phyloP scores from a whole-genome alignment of 495 filamentous ascomycete species.

The Viridothelium virens region DNA sequence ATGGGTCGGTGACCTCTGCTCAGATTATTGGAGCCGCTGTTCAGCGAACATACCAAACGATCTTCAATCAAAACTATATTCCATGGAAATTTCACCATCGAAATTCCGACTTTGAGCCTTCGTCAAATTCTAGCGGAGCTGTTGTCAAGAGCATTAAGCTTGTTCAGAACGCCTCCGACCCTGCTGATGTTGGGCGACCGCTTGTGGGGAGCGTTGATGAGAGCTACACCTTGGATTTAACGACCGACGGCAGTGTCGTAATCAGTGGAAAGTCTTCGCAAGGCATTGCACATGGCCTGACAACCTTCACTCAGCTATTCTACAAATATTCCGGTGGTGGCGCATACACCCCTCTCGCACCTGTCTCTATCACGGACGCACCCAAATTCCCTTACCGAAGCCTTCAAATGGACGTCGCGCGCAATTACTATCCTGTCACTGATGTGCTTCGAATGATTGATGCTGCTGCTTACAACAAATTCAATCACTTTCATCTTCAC shows the following conservation, averaged over 20 bases:
- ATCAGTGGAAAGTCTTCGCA: constrained; percentile 56
- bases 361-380: constrained; percentile 55
- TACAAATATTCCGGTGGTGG: constrained; percentile 51
- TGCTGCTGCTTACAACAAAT: constrained; percentile 63
- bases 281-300: constrained; percentile 58
- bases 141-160: constrained; percentile 52
- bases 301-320: constrained; percentile 70
- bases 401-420: constrained; percentile 62
- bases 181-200: constrained; percentile 48
- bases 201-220: constrained; percentile 59
- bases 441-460: constrained; percentile 66
- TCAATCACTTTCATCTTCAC: constrained; percentile 72
- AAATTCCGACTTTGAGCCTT: constrained; percentile 54
- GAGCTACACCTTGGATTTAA: constrained; percentile 58
- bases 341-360: constrained; percentile 59
- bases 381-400: constrained; percentile 67
- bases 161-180: constrained; percentile 49
- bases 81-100: constrained; percentile 70
- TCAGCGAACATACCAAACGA: constrained; percentile 39
- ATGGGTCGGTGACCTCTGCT: constrained; percentile 15
- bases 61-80: constrained; percentile 56
- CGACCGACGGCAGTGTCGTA: constrained; percentile 44
- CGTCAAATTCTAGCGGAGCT: constrained; percentile 33
- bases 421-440: constrained; percentile 54
- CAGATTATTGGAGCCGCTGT: constrained; percentile 39